Evolutionary conservation across 2,329 filamentous ascomycete genomes (phyloP).

Genomic region (Polytolypa hystricis): DNA sequence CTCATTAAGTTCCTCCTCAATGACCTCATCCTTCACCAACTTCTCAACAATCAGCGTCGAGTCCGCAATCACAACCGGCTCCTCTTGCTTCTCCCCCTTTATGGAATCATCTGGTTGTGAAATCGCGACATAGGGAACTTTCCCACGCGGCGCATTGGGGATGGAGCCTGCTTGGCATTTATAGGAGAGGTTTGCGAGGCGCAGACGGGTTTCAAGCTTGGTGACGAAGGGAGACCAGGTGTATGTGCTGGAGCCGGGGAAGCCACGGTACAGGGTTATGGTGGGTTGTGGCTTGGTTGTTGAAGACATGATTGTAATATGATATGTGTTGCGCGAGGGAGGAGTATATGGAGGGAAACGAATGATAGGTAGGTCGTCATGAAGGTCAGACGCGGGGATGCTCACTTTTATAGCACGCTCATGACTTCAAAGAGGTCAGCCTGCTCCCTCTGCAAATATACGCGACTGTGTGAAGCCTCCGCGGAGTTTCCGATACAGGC

Average conservation of each 20-base stretch:
- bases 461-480: too few species aligned
- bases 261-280: constrained; percentile 1
- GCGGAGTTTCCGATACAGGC: too few species aligned
- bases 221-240: constrained; percentile 52
- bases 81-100: too few species aligned
- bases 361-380: too few species aligned
- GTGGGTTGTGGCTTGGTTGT: neutral
- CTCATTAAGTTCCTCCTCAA: constrained; percentile 40
- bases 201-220: constrained; percentile 52
- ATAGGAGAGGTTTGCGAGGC: constrained; percentile 42
- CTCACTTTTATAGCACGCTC: too few species aligned
- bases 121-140: constrained; percentile 46
- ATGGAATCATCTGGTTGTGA: neutral
- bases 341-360: too few species aligned
- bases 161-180: constrained; percentile 35
- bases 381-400: too few species aligned
- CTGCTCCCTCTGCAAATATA: too few species aligned
- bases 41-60: constrained; percentile 43
- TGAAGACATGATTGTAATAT: too few species aligned
- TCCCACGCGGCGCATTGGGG: constrained; percentile 41
- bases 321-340: too few species aligned
- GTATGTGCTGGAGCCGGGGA: constrained; percentile 22
- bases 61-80: constrained; percentile 34
- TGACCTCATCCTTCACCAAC: constrained; percentile 31
- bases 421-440: too few species aligned